A percentile compares a stretch with the other conserved stretches of the same genome.
These are phyloP conservation scores for Phylloporus sp. DNA, from an alignment of 768 basidiomycete species.

Conservation along the genomic window DNA sequence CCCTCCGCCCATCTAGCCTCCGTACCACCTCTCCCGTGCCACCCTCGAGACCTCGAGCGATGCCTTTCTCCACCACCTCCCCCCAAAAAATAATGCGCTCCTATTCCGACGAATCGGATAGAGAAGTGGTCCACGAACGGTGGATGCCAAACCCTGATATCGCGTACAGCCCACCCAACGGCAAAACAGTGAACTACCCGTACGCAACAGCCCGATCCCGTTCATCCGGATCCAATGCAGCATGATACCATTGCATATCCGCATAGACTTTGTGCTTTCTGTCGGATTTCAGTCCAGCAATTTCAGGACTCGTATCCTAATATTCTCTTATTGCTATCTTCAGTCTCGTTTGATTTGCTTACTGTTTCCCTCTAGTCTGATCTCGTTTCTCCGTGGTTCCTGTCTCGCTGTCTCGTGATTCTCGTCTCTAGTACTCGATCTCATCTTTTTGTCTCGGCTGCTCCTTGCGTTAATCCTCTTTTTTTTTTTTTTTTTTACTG, in stretches of 20 bases:
- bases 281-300: slow-evolving; percentile 25
- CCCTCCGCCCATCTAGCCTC: slow-evolving; percentile 27
- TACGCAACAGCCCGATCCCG: slow-evolving; percentile 28
- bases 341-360: slow-evolving; percentile 23
- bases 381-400: slow-evolving; percentile 2
- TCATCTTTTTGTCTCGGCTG: slow-evolving; percentile 22
- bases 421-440: slow-evolving; percentile 13
- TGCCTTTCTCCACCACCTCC: slow-evolving; percentile 44
- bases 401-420: slow-evolving; percentile 10
- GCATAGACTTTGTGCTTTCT: slow-evolving; percentile 22
- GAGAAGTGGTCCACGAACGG: slow-evolving; percentile 54
- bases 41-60: slow-evolving; percentile 44
- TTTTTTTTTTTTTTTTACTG: slow-evolving; percentile 27
- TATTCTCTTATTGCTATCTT: slow-evolving; percentile 35
- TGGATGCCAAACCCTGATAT: slow-evolving; percentile 54
- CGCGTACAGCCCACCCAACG: slow-evolving; percentile 35
- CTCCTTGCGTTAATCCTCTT: slow-evolving; percentile 30
- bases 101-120: slow-evolving; percentile 61
- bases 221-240: slow-evolving; percentile 34
- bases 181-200: slow-evolving; percentile 27
- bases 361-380: slow-evolving; percentile 16
- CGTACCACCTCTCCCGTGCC: slow-evolving; percentile 30
- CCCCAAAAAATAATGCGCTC: slow-evolving; percentile 59
- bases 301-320: slow-evolving; percentile 31
- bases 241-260: slow-evolving; percentile 24